These are phyloP conservation scores for Astraeus odoratus DNA, from an alignment of 768 basidiomycete genomes.

Conservation along the genomic window DNA sequence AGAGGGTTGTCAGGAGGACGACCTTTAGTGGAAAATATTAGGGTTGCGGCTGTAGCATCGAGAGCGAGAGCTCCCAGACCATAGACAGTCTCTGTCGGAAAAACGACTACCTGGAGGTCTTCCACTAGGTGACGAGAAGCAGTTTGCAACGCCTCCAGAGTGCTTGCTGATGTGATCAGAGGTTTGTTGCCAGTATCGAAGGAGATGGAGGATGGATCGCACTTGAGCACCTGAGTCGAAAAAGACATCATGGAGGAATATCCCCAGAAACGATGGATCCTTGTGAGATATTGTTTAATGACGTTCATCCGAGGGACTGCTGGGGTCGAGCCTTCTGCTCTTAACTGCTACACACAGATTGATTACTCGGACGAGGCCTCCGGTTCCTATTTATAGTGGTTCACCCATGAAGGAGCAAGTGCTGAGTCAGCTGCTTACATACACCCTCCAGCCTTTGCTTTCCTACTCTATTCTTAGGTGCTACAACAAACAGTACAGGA, in stretches of 20 bases:
- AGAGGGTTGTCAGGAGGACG: conserved; percentile 94
- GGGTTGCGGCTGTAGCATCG: conserved; percentile 49
- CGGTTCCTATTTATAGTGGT: too few relatives aligned
- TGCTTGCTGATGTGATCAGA: conserved; percentile 41
- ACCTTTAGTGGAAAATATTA: conserved; percentile 85
- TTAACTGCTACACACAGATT: too few relatives aligned
- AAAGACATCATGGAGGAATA: conserved; percentile 7
- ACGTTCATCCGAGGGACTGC: conserved; percentile 1
- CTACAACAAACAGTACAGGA: too few relatives aligned
- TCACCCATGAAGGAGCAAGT: too few relatives aligned
- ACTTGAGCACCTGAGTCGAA: conserved; percentile 43
- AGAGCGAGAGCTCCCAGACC: conserved; percentile 90
- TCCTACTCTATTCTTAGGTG: too few relatives aligned
- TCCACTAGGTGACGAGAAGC: conserved; percentile 52
- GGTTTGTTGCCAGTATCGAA: conserved; percentile 46
- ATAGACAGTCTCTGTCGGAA: conserved; percentile 98
- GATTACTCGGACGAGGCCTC: too few relatives aligned
- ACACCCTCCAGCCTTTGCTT: too few relatives aligned
- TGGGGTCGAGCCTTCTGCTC: too few relatives aligned
- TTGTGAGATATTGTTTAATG: conserved; percentile 5
- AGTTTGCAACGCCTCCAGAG: conserved; percentile 43
- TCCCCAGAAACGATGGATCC: conserved; percentile 22
- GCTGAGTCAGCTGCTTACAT: too few relatives aligned
- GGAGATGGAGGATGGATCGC: conserved; percentile 55
- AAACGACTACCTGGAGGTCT: conserved; percentile 58